A percentile compares a stretch with the other conserved stretches of the same genome.
phyloP scores from a whole-genome alignment of 257 asterid genomes.

The Solanum stenotomum region DNA sequence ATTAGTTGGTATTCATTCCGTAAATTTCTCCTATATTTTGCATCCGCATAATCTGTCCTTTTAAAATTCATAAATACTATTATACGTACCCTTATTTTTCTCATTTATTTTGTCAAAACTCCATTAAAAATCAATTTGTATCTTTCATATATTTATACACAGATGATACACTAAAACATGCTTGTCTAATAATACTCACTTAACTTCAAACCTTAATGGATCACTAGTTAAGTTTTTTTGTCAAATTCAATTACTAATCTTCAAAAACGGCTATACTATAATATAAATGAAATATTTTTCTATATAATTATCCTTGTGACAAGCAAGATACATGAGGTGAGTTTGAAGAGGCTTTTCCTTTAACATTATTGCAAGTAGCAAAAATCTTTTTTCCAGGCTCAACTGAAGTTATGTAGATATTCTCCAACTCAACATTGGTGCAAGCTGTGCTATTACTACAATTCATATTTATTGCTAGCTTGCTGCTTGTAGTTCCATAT shows the following conservation, averaged over 20 bases:
- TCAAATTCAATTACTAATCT: neutral
- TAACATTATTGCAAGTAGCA: neutral
- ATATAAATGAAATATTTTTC: neutral
- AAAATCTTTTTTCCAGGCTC: neutral
- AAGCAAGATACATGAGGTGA: conserved; percentile 4
- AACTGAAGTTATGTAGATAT: conserved; percentile 1
- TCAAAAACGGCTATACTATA: neutral
- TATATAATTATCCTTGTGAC: neutral
- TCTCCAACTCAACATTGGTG: conserved; percentile 2
- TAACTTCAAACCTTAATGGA: neutral
- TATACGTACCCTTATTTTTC: too few relatives aligned
- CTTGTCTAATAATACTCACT: neutral
- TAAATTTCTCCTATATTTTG: too few relatives aligned
- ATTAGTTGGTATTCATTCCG: too few relatives aligned
- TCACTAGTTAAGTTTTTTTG: neutral
- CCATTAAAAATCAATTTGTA: too few relatives aligned
- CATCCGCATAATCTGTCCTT: too few relatives aligned
- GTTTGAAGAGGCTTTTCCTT: neutral
- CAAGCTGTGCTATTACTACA: conserved; percentile 7
- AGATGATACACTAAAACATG: too few relatives aligned
- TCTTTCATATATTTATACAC: too few relatives aligned
- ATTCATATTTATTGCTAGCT: neutral
- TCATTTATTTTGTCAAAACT: too few relatives aligned
- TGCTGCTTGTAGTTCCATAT: neutral
- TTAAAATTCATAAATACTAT: too few relatives aligned